A percentile compares a stretch with the other conserved stretches of the same genome.
These are phyloP conservation scores for Candida orba DNA, from an alignment of 805 yeast species.

Conservation along the genomic window DNA sequence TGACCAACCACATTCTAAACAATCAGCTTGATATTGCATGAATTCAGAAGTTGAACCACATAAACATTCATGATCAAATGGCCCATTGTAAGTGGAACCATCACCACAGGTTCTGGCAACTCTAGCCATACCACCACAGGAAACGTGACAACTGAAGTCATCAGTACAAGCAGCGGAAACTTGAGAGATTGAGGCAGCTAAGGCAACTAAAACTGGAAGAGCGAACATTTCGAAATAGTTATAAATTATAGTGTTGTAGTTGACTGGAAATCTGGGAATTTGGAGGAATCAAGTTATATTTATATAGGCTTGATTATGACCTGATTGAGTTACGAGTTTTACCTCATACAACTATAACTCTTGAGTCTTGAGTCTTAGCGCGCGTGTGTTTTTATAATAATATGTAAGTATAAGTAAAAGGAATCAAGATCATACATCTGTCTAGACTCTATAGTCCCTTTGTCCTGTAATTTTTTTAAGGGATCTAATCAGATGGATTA, in stretches of 20 bases:
- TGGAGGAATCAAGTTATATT: background rate
- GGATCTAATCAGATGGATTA: no score
- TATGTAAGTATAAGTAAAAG: no score
- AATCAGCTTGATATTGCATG: background rate
- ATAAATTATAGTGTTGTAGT: no score
- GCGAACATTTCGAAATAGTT: background rate
- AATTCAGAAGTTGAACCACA: slow-evolving; percentile 4
- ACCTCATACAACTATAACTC: no score
- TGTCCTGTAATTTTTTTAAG: no score
- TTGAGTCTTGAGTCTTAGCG: no score
- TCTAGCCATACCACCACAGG: slow-evolving; percentile 7
- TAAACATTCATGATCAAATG: slow-evolving; percentile 6
- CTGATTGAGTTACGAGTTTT: no score
- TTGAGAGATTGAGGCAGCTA: slow-evolving; percentile 1
- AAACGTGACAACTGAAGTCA: slow-evolving; percentile 1
- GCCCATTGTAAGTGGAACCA: slow-evolving; percentile 3
- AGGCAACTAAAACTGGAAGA: background rate
- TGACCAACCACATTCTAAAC: slow-evolving; percentile 10
- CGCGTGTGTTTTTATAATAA: no score
- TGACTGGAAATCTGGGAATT: background rate
- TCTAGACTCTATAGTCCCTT: no score
- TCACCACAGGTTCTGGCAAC: slow-evolving; percentile 6
- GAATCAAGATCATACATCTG: no score
- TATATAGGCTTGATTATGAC: no score
- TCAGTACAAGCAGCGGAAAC: slow-evolving; percentile 4